Evolutionary conservation across 1,284 basidiomycete genomes (phyloP), one percentile per base, ranked within the genome.

Genomic region (Mycena sp.): DNA sequence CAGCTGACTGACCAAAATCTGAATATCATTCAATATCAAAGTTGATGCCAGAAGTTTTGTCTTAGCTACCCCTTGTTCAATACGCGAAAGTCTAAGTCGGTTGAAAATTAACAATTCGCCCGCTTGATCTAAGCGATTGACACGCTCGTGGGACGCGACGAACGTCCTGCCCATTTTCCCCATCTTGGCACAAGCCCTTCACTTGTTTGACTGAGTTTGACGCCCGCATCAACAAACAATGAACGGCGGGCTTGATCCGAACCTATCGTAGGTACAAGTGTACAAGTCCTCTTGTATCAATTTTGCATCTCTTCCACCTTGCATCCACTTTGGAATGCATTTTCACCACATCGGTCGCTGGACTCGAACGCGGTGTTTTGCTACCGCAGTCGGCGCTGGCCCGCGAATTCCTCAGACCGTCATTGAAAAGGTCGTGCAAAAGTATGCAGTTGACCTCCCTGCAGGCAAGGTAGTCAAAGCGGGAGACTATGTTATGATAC

Each of bases 401-500:
- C 48, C 66, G 11, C 72, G 73, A 46, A 69, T 74, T n/a, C 90
- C 93, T 6, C 96, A 99, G 77, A 97, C 96, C 0, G 83, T 95
- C 70, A 94, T 99, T 73, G 98, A 99, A 80, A 99, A 99, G 83
- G 92, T 99, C 68, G 96, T 99, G 0, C 96, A 99, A 77, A 94
- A 92, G 74, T 98, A 99, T 82, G 92, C 97, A 1, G 94, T 99
- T 37, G 95, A 92, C 58, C 83, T 96, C 1, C 87, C 93, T 1
- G 77, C 83, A 54, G 89, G 88, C 45, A 92, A 92, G 72, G 83
- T 85, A 26, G 94, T 99, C 68, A 89, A 88, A 72, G 93, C 96
- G 28, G 98, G 98, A 32, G 98, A 99, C 88, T 99, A 99, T 88
- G 96, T 99, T 52, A 98, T 98, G 93, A 98, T 99, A 78, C 88